Evolutionary conservation across 2,329 filamentous ascomycete species (phyloP), one percentile per base, ranked within the genome.

Genomic region (Colletotrichum godetiae): DNA sequence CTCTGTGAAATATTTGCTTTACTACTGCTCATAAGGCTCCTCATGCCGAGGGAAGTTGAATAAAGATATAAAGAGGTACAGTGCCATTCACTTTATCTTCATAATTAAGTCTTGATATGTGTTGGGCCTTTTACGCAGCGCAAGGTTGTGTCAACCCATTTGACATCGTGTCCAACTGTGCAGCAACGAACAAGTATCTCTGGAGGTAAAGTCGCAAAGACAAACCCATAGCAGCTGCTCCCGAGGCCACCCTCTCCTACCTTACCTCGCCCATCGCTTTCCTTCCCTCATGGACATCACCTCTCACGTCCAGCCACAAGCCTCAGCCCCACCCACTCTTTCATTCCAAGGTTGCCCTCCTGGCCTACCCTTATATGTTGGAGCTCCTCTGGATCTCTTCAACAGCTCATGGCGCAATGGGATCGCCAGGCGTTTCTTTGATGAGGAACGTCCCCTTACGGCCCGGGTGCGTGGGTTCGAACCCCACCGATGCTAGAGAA

Each of bases 381-480:
- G 19, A 37, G 65, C 8, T 6, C 22, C 11, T n/a, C 11, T 24
- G 6, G 0, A 19, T 22, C 2, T 46, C 5, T 65, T 53, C 22
- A 61, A 67, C 68, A 71, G 24, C 27, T 56, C 62, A 42, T 29
- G 46, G 42, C 35, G 55, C 49, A 67, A 37, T 57, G 67, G 53
- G 53, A 53, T 31, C 11, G 49, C 42, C 59, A 65, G 67, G 37
- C 67, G 61, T 53, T 37, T 52, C 37, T 33, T 55, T 46, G 55
- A 66, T 24, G 42, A 53, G 6, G 61, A 70, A 66, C 42, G 42
- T 70, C 53, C 53, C 37, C 22, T 27, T 31, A 15, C 37, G 37
- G 4, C 67, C 46, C 67, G 61, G 67, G 67, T 70, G 55, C 37
- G 67, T 53, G 42, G 61, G 53, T 66, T 70, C 61, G 67, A 60